A percentile compares a stretch with the other conserved stretches of the same genome.
These are phyloP conservation scores for Hypoxylon sp. DNA, from an alignment of 2,329 filamentous ascomycete species.

Conservation along the genomic window DNA sequence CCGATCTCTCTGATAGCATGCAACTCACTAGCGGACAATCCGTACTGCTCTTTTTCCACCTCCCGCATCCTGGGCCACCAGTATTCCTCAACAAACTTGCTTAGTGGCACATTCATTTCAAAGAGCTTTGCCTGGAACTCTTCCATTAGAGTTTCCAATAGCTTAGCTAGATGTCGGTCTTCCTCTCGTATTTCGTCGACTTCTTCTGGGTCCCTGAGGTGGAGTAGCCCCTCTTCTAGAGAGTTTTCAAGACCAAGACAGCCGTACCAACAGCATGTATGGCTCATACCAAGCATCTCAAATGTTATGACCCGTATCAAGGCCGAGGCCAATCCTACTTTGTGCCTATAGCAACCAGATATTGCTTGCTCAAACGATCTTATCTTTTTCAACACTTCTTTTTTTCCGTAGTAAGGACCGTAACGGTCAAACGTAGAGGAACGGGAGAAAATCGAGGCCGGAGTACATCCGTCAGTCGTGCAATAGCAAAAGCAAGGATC, in stretches of 20 bases:
- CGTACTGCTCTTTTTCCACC: constrained; percentile 8
- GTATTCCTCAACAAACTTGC: constrained; percentile 26
- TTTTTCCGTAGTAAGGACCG: too few species aligned
- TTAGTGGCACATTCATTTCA: constrained; percentile 15
- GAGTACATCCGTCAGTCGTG: constrained; percentile 7
- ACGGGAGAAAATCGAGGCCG: neutral
- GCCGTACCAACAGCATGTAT: neutral
- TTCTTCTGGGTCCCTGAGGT: constrained; percentile 19
- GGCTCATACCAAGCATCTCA: neutral
- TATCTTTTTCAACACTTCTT: neutral
- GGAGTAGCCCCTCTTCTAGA: neutral
- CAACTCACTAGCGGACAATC: neutral
- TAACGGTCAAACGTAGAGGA: neutral
- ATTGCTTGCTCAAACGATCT: neutral
- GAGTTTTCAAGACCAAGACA: neutral
- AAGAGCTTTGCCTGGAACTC: constrained; percentile 22
- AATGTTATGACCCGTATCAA: neutral
- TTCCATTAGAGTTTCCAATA: constrained; percentile 17
- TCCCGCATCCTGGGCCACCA: constrained; percentile 17
- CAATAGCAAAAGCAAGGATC: constrained; percentile 24
- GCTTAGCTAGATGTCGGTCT: constrained; percentile 17
- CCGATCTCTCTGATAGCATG: constrained; percentile 25
- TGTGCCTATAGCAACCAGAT: neutral
- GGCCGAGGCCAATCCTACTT: neutral
- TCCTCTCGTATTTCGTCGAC: constrained; percentile 29